Percentiles rank a stretch among this genome's conserved stretches.
phyloP scores from a whole-genome alignment of 768 basidiomycete genomes.

The Agaricus sinodeliciosus region DNA sequence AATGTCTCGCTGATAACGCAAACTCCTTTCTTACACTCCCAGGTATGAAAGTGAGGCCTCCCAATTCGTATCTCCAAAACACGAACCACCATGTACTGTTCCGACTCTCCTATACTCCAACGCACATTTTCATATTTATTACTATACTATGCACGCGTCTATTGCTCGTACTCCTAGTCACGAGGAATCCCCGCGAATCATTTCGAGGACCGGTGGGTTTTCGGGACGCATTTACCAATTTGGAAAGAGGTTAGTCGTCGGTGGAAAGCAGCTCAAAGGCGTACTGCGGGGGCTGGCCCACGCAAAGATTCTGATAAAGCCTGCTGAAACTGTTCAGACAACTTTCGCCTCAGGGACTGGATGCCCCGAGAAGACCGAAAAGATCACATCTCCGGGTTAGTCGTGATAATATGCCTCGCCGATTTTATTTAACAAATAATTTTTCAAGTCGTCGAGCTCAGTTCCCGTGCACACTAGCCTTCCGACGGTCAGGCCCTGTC shows the following conservation, averaged over 20 bases:
- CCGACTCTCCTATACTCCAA: no score
- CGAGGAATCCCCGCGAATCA: no score
- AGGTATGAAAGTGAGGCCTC: no score
- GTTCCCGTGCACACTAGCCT: no score
- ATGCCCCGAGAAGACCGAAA: neutral
- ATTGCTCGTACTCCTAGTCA: no score
- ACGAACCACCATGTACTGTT: no score
- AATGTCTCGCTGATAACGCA: neutral
- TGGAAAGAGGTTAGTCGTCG: neutral
- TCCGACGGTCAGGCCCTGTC: no score
- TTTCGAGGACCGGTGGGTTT: neutral
- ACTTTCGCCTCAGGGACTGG: neutral
- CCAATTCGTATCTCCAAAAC: no score
- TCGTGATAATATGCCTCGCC: neutral
- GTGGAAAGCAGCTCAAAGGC: conserved; percentile 1
- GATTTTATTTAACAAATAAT: neutral
- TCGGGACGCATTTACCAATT: neutral
- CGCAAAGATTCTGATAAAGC: neutral
- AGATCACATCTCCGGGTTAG: neutral
- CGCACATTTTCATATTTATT: no score
- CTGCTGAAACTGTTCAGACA: neutral
- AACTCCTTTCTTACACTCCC: neutral
- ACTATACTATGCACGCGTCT: no score
- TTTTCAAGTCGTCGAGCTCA: neutral
- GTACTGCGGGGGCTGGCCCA: conserved; percentile 8